These are phyloP conservation scores for Lantana camara DNA, from an alignment of 257 asterid species.

Conservation along the genomic window DNA sequence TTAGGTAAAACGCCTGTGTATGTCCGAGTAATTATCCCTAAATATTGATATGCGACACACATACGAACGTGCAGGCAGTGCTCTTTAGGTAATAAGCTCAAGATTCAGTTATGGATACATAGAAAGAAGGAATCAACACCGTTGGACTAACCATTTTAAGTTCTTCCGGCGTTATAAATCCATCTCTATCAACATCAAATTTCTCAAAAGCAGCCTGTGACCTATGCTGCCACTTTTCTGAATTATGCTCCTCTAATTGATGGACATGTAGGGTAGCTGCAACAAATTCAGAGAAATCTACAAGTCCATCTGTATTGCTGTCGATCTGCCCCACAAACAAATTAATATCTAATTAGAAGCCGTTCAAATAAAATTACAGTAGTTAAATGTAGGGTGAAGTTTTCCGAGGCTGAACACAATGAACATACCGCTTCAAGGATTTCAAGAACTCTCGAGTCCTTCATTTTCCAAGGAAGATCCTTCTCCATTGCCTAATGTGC, in stretches of 20 bases:
- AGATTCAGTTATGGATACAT: not conserved
- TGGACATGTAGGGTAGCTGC: conserved; percentile 96
- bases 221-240: conserved; percentile 78
- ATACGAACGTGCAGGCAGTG: no score
- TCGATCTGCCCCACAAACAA: conserved; percentile 70
- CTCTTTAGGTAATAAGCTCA: not conserved
- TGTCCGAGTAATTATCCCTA: no score
- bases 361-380: not conserved
- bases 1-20: no score
- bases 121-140: not conserved
- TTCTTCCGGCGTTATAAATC: conserved; percentile 89
- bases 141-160: conserved; percentile 73
- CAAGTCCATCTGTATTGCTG: conserved; percentile 91
- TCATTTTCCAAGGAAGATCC: conserved; percentile 98
- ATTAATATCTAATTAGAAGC: not conserved
- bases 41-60: no score
- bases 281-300: conserved; percentile 92
- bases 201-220: conserved; percentile 90
- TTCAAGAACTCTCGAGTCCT: conserved; percentile 90
- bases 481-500: conserved; percentile 81
- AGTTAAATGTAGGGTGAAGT: not conserved
- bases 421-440: conserved; percentile 89
- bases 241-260: conserved; percentile 90
- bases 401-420: not conserved
- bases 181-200: conserved; percentile 92